Evolutionary conservation across 768 basidiomycete genomes (phyloP).

Genomic region (Termitomyces sp.): DNA sequence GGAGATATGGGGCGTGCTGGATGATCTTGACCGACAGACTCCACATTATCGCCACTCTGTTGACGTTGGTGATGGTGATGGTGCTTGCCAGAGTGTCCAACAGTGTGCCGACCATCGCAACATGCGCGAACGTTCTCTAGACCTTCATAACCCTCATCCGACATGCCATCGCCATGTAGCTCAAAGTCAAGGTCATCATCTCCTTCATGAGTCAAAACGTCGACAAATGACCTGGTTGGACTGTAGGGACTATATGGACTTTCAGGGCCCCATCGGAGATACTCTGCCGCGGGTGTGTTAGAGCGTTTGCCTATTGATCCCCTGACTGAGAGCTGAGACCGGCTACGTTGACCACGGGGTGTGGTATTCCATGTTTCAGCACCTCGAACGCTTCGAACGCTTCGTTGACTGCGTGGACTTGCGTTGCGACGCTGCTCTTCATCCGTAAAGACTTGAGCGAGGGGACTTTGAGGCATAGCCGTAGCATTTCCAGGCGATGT

Average conservation of each 20-base stretch:
- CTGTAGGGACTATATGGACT: constrained; percentile 78
- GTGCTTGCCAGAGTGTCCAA: constrained; percentile 54
- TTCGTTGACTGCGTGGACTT: constrained; percentile 74
- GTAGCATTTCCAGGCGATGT: constrained; percentile 33
- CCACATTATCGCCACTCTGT: constrained; percentile 39
- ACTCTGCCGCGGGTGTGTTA: constrained; percentile 90
- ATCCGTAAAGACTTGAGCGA: constrained; percentile 42
- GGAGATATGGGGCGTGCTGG: constrained; percentile 67
- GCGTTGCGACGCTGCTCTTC: constrained; percentile 45
- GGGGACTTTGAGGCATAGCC: constrained; percentile 42
- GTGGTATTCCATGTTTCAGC: constrained; percentile 71
- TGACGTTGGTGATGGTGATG: constrained; percentile 55
- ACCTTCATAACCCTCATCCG: constrained; percentile 83
- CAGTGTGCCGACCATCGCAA: constrained; percentile 84
- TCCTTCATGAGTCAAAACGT: constrained; percentile 40
- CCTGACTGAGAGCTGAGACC: constrained; percentile 69
- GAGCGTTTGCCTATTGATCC: constrained; percentile 80
- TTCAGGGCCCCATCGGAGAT: constrained; percentile 76
- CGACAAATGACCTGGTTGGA: constrained; percentile 64
- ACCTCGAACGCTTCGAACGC: constrained; percentile 50
- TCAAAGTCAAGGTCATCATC: constrained; percentile 79
- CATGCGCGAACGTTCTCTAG: constrained; percentile 94
- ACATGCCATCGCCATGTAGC: constrained; percentile 66
- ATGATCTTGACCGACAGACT: constrained; percentile 41
- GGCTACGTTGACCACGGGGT: constrained; percentile 71